Conservation (phyloP, 129 eudicot genomes). For the Flaveria brownii region DNA sequence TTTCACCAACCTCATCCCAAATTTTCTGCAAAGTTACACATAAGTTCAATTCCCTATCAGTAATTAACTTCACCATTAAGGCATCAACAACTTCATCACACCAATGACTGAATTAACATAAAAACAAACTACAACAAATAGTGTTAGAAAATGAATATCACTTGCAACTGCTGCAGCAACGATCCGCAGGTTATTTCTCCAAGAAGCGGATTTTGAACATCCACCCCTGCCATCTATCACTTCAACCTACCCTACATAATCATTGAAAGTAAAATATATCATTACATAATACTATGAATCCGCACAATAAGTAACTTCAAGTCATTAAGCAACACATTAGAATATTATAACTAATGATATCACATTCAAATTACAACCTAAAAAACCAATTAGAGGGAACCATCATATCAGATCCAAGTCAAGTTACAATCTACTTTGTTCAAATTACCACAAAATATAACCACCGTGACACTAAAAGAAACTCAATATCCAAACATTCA, state of each 20-base stretch:
- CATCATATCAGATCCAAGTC: conserved; percentile 6
- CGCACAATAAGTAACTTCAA: not conserved
- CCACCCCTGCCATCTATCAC: conserved; percentile 63
- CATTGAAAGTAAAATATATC: not conserved
- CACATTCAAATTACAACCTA: not conserved
- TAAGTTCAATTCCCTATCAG: not conserved
- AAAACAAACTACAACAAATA: not conserved
- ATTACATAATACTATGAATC: not conserved
- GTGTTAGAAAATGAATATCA: conserved; percentile 18
- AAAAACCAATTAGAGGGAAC: not conserved
- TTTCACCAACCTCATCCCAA: conserved; percentile 99
- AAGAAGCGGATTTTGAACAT: conserved; percentile 50
- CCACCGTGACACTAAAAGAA: not conserved
- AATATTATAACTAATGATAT: not conserved
- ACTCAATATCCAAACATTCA: conserved; percentile 1
- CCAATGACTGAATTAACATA: not conserved
- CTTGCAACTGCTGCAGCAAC: conserved; percentile 83
- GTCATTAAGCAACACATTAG: not conserved
- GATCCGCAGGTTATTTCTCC: conserved; percentile 84
- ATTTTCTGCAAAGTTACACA: conserved; percentile 65
- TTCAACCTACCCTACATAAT: conserved; percentile 30
- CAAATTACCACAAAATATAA: not conserved
- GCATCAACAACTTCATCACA: not conserved
- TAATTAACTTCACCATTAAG: not conserved
- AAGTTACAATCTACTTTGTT: not conserved